These are phyloP conservation scores for Auricularia cornea DNA, from an alignment of 768 basidiomycete species.

Conservation along the genomic window DNA sequence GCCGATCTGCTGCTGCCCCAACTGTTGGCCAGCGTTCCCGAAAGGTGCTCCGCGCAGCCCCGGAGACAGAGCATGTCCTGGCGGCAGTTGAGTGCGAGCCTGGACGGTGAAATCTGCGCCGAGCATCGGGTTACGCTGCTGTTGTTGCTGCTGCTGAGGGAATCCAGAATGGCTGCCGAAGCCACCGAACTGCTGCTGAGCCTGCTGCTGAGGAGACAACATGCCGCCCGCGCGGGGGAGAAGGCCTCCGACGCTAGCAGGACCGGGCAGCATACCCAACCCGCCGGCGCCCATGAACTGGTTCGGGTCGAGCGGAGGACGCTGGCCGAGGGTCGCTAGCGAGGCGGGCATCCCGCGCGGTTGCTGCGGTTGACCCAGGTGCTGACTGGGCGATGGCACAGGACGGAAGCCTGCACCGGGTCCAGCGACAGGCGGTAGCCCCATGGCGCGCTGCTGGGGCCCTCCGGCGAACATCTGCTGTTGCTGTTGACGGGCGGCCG, in stretches of 20 bases:
- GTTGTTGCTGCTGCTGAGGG: background rate
- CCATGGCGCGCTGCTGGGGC: conserved; percentile 1
- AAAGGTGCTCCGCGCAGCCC: background rate
- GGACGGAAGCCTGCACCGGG: conserved; percentile 41
- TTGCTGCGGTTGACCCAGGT: conserved; percentile 26
- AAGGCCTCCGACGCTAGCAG: background rate
- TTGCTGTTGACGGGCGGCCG: background rate
- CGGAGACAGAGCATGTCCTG: background rate
- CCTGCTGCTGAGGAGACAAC: conserved; percentile 2
- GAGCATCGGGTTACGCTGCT: background rate
- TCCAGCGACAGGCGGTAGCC: background rate
- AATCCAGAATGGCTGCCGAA: background rate
- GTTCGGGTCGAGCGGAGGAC: conserved; percentile 70
- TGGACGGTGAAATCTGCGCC: background rate
- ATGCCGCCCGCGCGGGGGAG: background rate
- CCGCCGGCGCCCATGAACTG: conserved; percentile 43
- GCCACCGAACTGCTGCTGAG: background rate
- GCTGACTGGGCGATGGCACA: conserved; percentile 48
- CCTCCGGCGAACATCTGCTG: background rate
- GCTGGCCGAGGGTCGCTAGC: conserved; percentile 71
- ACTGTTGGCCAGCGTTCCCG: background rate
- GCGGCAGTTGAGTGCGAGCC: background rate
- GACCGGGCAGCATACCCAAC: conserved; percentile 17
- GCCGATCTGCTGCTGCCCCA: conserved; percentile 8
- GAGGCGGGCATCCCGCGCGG: conserved; percentile 55